Conservation (phyloP, 108 stramenopile genomes). For the Nitzschia sp. region DNA sequence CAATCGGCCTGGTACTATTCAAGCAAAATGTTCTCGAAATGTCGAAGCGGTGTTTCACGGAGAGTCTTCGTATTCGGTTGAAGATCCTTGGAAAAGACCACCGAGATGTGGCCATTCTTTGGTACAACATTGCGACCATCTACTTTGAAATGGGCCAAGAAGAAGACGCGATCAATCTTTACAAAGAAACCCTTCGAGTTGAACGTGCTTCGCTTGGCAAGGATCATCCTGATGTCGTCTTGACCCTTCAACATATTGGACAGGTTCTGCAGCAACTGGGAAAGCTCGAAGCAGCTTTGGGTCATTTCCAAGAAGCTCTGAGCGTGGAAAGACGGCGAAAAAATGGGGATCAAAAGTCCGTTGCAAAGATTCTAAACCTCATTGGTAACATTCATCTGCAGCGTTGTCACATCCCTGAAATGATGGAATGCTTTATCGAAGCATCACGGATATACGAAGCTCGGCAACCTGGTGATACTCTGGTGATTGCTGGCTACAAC, state of each 20-base stretch:
- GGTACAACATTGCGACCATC: slow-evolving; percentile 71
- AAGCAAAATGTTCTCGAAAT: slow-evolving; percentile 37
- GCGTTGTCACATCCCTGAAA: slow-evolving; percentile 41
- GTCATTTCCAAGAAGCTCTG: slow-evolving; percentile 54
- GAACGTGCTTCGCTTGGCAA: slow-evolving; percentile 46
- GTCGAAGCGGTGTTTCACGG: slow-evolving; percentile 52
- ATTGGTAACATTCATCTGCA: slow-evolving; percentile 65
- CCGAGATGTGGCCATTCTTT: slow-evolving; percentile 49
- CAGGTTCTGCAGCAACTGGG: slow-evolving; percentile 54
- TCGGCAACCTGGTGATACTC: slow-evolving; percentile 4
- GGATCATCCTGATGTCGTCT: slow-evolving; percentile 46
- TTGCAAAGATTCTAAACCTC: slow-evolving; percentile 52
- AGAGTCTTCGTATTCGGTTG: slow-evolving; percentile 52
- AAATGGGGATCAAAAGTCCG: slow-evolving; percentile 4
- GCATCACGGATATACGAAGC: slow-evolving; percentile 48
- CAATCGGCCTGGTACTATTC: slow-evolving; percentile 68
- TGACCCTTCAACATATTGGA: slow-evolving; percentile 59
- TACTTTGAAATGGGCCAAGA: slow-evolving; percentile 59
- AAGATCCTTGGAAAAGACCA: slow-evolving; percentile 49
- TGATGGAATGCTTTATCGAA: slow-evolving; percentile 59
- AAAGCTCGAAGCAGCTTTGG: slow-evolving; percentile 50
- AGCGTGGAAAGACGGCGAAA: slow-evolving; percentile 33
- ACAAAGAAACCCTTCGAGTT: slow-evolving; percentile 56
- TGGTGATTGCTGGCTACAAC: slow-evolving; percentile 58
- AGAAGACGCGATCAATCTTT: slow-evolving; percentile 45